Evolutionary conservation across 331 rosid species (phyloP).

Genomic region (Arachis monticola): DNA sequence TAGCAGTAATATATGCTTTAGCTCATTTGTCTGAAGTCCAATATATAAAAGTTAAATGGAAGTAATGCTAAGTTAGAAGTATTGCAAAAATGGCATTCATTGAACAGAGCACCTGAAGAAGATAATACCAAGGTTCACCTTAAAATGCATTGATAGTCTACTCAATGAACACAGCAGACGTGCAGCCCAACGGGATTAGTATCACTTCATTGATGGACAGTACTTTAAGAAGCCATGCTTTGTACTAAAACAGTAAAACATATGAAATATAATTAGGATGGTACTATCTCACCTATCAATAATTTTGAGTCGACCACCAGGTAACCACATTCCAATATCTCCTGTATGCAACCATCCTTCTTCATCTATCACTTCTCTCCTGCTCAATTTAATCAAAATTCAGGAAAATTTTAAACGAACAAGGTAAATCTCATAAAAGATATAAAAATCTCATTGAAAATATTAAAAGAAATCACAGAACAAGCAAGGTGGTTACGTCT

Average conservation of each 20-base stretch:
- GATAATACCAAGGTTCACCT: conserved; percentile 17
- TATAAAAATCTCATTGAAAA: conserved; percentile 16
- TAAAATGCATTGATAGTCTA: conserved; percentile 6
- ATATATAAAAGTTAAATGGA: conserved; percentile 23
- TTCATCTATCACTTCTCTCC: conserved; percentile 91
- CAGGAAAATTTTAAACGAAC: conserved; percentile 30
- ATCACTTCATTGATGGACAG: conserved; percentile 13
- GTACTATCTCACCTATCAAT: conserved; percentile 78
- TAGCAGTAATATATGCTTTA: conserved; percentile 19
- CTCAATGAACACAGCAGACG: conserved; percentile 35
- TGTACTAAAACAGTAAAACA: conserved; percentile 3
- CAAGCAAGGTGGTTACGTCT: conserved; percentile 65
- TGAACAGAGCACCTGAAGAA: conserved; percentile 24
- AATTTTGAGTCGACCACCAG: conserved; percentile 93
- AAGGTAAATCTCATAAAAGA: conserved; percentile 9
- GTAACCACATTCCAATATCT: conserved; percentile 88
- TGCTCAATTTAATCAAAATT: conserved; percentile 47
- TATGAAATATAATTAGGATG: conserved; percentile 24
- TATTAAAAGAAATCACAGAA: conserved; percentile 37
- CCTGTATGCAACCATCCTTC: conserved; percentile 99
- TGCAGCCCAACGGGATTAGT: background rate
- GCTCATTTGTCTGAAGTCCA: conserved; percentile 5
- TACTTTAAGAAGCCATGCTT: conserved; percentile 13
- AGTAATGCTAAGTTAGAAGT: conserved; percentile 21
- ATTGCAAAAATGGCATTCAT: conserved; percentile 11